phyloP scores from a whole-genome alignment of 805 yeast species.

The Suhomyces pyralidae region DNA sequence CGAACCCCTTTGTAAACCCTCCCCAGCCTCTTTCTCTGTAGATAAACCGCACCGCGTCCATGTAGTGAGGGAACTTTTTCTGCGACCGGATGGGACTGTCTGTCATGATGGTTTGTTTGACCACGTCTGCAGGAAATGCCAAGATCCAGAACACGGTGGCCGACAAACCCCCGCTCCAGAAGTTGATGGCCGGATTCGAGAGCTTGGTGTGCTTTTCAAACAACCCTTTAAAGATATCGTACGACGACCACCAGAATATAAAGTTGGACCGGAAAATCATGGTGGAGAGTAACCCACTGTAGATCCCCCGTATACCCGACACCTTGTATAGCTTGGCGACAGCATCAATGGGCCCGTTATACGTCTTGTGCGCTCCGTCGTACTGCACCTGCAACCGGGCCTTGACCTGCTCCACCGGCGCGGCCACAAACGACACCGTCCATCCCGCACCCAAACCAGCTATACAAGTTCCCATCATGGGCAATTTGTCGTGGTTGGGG shows the following conservation, averaged over 20 bases:
- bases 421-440: slow-evolving; percentile 94
- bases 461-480: slow-evolving; percentile 67
- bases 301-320: slow-evolving; percentile 69
- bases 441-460: slow-evolving; percentile 85
- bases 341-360: slow-evolving; percentile 81
- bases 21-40: slow-evolving; percentile 57
- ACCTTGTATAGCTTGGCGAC: slow-evolving; percentile 53
- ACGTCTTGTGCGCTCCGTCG: slow-evolving; percentile 64
- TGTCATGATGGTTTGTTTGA: slow-evolving; percentile 81
- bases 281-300: slow-evolving; percentile 81
- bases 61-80: slow-evolving; percentile 70
- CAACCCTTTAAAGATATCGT: slow-evolving; percentile 71
- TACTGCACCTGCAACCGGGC: slow-evolving; percentile 89
- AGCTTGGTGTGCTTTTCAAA: slow-evolving; percentile 62
- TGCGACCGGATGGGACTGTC: slow-evolving; percentile 59
- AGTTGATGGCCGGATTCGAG: slow-evolving; percentile 70
- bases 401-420: slow-evolving; percentile 87
- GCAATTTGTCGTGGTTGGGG: slow-evolving; percentile 59
- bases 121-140: slow-evolving; percentile 87
- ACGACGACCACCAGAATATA: slow-evolving; percentile 92
- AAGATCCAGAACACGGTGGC: slow-evolving; percentile 87
- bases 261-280: slow-evolving; percentile 85
- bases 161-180: slow-evolving; percentile 88
- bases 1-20: slow-evolving; percentile 80
- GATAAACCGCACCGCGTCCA: slow-evolving; percentile 66